Base-by-base conservation (phyloP, 306 rosid genomes). In the Hippophae rhamnoides region DNA sequence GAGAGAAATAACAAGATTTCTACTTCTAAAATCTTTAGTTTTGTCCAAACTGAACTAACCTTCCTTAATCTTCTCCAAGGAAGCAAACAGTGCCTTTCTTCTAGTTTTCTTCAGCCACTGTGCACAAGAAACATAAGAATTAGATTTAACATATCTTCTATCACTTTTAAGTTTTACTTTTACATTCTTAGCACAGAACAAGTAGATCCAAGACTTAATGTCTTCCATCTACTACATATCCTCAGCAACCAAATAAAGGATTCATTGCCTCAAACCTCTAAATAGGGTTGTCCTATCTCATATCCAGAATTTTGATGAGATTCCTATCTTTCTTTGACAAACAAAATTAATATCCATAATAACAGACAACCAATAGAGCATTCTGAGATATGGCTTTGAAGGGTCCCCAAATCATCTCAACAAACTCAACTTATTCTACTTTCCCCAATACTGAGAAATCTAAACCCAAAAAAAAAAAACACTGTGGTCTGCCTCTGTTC, bases 41-140 rank as follows among this genome's bases (percentile, higher is more conserved):
- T 49, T 27, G 43, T 55, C 40, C 10, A 38, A 27, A 9, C 3
- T 38, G 13, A 50, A 26, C 45, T 66, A 61, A 85, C 98, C 98
- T 87, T 90, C 96, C 81, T 90, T 90, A 67, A 87, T 81, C 81
- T 90, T 90, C 80, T 87, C 96, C 45, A 90, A 70, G 13, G 98
- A 88, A 75, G 82, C 86, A 78, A 76, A 83, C 13, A 90, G 86
- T 42, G 96, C 98, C 67, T 90, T 90, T 73, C 95, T 83, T 74
- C 85, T 81, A 12, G 92, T 87, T 73, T 74, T 83, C 92, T 81
- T 73, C 73, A 90, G 72, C 98, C 98, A 90, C 96, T 90, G 79
- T 66, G 70, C 50, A 58, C 26, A 62, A 68, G 10, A 61, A 52
- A 56, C 60, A 43, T 51, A 57, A 57, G 45, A 65, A 40, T 61